These are phyloP conservation scores for Ganoderma meredithae DNA, from an alignment of 1,284 basidiomycete species.

Conservation along the genomic window DNA sequence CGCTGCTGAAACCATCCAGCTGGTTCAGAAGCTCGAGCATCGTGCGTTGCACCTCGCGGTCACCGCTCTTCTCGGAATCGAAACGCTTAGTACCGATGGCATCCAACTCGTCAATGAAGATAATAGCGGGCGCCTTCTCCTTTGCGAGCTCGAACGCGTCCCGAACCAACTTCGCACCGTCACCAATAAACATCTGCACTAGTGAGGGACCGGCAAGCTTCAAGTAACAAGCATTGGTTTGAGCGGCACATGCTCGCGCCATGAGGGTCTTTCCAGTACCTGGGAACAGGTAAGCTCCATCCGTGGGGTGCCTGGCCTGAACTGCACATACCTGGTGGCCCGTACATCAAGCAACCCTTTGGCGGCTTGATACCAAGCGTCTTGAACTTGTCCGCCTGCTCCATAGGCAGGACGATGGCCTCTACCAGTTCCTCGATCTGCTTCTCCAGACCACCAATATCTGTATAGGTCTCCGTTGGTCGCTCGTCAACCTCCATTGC, in stretches of 20 bases:
- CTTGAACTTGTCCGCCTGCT: constrained; percentile 85
- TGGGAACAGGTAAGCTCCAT: constrained; percentile 32
- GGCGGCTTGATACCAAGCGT: constrained; percentile 82
- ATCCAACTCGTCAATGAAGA: constrained; percentile 86
- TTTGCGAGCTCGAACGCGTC: constrained; percentile 83
- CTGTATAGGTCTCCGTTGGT: constrained; percentile 82
- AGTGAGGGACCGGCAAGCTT: constrained; percentile 83
- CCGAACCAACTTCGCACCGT: constrained; percentile 81
- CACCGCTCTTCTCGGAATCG: constrained; percentile 81
- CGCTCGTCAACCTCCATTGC: constrained; percentile 94
- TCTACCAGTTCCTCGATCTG: constrained; percentile 86
- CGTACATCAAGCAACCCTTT: constrained; percentile 84
- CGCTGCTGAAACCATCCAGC: constrained; percentile 83
- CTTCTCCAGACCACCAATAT: constrained; percentile 84
- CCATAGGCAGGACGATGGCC: constrained; percentile 84
- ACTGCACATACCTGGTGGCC: constrained; percentile 65
- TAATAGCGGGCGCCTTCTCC: constrained; percentile 81
- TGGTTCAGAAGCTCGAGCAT: constrained; percentile 86
- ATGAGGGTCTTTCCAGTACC: constrained; percentile 84
- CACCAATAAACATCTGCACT: constrained; percentile 87
- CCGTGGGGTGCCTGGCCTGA: not conserved
- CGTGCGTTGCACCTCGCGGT: constrained; percentile 82
- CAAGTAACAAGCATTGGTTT: constrained; percentile 84
- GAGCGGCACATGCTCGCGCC: constrained; percentile 80
- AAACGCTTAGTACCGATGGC: constrained; percentile 85